Evolutionary conservation across 495 filamentous ascomycete species (phyloP), one percentile per base, ranked within the genome.

Genomic region (Penicillium riverlandense): DNA sequence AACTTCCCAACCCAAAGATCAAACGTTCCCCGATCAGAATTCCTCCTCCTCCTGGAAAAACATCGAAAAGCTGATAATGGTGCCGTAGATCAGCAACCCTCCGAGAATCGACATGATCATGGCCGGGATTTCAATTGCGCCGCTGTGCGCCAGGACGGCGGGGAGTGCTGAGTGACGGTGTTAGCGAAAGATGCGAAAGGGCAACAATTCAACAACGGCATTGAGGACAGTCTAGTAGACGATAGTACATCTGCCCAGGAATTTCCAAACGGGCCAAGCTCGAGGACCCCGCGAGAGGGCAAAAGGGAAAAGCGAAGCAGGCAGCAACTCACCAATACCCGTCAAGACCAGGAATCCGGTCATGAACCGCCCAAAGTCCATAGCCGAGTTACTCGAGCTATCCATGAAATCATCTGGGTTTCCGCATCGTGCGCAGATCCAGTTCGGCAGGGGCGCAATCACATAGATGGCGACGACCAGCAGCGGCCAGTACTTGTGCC

Each of bases 401-500:
- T 94, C 88, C 66, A 94, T 90, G 53, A 98, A 96, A 66, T 97
- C 94, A 76, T 98, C 91, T n/a, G 86, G 86, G 59, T 88, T 94
- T 41, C 85, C 78, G 69, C 85, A 90, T 66, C 84, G 79, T 52
- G 77, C 72, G 65, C 92, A 96, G 59, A 96, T 84, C 83, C 86
- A 95, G 78, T 98, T 96, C 37, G 92, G 92, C 33, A 98, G 69
- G 6, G 92, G 94, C 42, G 92, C 92, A 55, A 97, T 58, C 47
- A 95, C 78, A 70, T 96, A 97, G 47, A 92, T 97, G 52, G 82
- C 94, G 40, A 97, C 92, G 44, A 97, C 92, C 36, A 96, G 77
- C 49, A 98, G 75, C 27, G 92, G 86, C 55, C 90, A 86, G 79
- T 94, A 98, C 61, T 88, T 86, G 46, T 88, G 74, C 75, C 82